Evolutionary conservation across 2,329 filamentous ascomycete species (phyloP), one percentile per base, ranked within the genome.

Genomic region (Beauveria pseudobassiana): DNA sequence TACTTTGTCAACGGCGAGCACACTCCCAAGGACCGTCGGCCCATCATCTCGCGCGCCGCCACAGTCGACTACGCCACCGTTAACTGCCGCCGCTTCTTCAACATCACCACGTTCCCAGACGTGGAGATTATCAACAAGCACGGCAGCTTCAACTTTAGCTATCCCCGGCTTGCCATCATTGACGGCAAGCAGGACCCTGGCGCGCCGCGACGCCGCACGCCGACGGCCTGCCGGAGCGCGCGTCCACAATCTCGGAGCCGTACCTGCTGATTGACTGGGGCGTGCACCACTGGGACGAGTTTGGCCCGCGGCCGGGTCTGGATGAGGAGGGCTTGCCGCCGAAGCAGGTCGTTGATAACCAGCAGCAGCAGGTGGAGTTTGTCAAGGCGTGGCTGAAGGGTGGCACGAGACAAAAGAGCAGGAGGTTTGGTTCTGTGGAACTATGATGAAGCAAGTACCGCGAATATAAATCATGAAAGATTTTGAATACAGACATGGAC

Each of bases 201-300:
- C 82, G 87, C 20, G 84, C 85, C 0, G 89, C 88, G 0, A 89
- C 87, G 0, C 85, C 88, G 0, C 86, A 93, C 55, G 87, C 86
- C 0, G 81, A 85, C n/a, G 82, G 78, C 1, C 80, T 85, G 0
- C 77, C 80, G 0, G 74, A 78, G 34, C 78, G 89, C 22, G 73
- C 77, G 16, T 88, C 82, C 50, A 89, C 88, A 0, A 74, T 77
- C 0, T 80, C 79, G 53, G 82, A 92, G 75, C 90, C 90, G 0
- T 89, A 87, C 65, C 79, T 90, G n/a, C 70, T 93, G 51, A 91
- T 96, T 51, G 76, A 80, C 3, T 82, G 82, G n/a, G 89, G 84
- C 0, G 89, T 93, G 22, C 91, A 96, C 72, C 90, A 93, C 70
- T 95, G 89, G 87, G 88, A 90, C 66, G 87, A 88, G 75, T 87